Evolutionary conservation across 148 eudicot species (phyloP).

Genomic region (Rhododendron vialii): DNA sequence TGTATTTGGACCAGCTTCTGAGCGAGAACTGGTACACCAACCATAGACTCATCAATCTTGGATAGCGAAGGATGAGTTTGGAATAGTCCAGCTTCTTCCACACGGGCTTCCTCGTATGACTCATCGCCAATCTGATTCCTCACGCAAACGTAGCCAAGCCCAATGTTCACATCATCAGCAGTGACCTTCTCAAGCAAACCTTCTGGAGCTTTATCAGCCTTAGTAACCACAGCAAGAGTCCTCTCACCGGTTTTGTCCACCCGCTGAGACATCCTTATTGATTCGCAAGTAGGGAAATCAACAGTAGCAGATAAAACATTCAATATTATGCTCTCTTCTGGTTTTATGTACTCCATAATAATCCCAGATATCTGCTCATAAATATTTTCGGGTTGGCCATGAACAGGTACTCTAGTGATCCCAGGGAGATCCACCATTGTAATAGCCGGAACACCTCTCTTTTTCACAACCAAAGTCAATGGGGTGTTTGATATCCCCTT

Average conservation of each 20-base stretch:
- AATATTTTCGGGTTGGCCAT: slow-evolving; percentile 45
- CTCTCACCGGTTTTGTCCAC: too few relatives aligned
- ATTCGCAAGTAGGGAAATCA: too few relatives aligned
- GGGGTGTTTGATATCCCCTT: slow-evolving; percentile 10
- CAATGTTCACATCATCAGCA: too few relatives aligned
- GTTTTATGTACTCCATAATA: too few relatives aligned
- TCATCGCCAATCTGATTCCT: too few relatives aligned
- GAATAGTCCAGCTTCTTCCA: slow-evolving; percentile 6
- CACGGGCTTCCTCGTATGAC: slow-evolving; percentile 17
- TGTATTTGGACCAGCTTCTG: slow-evolving; percentile 47
- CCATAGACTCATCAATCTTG: slow-evolving; percentile 39
- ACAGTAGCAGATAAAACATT: too few relatives aligned
- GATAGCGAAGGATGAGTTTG: slow-evolving; percentile 10
- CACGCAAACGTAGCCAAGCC: too few relatives aligned
- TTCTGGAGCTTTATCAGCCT: too few relatives aligned
- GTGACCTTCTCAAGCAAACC: too few relatives aligned
- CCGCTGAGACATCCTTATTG: too few relatives aligned
- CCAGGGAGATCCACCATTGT: slow-evolving; percentile 53
- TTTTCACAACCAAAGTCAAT: slow-evolving; percentile 16
- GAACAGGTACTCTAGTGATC: slow-evolving; percentile 41
- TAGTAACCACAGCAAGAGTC: too few relatives aligned
- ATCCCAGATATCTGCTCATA: slow-evolving; percentile 25
- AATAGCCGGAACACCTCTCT: slow-evolving; percentile 36
- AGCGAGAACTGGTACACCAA: slow-evolving; percentile 51
- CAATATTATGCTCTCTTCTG: too few relatives aligned